Evolutionary conservation across 306 rosid genomes (phyloP), one percentile per base, ranked within the genome.

Genomic region (Quillaja saponaria): DNA sequence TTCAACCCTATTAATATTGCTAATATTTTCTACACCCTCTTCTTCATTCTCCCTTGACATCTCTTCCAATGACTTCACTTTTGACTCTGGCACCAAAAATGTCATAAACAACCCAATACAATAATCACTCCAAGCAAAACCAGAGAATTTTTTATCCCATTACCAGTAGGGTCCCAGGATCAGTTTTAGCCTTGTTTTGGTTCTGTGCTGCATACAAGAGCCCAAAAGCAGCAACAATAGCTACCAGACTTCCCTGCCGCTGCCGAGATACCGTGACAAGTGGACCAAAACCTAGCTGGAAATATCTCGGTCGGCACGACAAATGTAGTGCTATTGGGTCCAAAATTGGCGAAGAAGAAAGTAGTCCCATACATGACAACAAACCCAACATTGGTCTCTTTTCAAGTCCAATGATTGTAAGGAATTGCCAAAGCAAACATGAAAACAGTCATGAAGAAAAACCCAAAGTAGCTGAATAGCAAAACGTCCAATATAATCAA

Each of bases 321-420:
- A 31, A 75, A 81, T 1, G 81, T 81, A 10, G 83, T 81, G 20
- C 65, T 25, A 13, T 81, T 78, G 0, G 86, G 86, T 4, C 86
- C 86, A 34, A 81, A 78, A 6, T 78, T 81, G 16, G 83, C 86
- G 17, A 81, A 81, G 71, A 81, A 81, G 71, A 81, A 81, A 0
- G 83, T 81, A 3, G 74, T 34, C 0, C 68, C 76, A 19, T 81
- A 81, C 60, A 81, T 57, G 12, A 64, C 78, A 3, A 81, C 45
- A 38, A 81, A 81, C 12, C 81, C 67, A 0, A 64, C 35, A n/a
- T 62, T 57, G 76, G 74, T 63, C 0, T 40, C 64, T 3, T 52
- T 64, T 10, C 7, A 7, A 0, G 53, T 74, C 86, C 81, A 81
- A 37, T 78, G 78, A 7, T 71, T 35, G 64, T 81, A 64, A 1